Conservation (phyloP, 805 yeast species). For the Candida sanyiensis region DNA sequence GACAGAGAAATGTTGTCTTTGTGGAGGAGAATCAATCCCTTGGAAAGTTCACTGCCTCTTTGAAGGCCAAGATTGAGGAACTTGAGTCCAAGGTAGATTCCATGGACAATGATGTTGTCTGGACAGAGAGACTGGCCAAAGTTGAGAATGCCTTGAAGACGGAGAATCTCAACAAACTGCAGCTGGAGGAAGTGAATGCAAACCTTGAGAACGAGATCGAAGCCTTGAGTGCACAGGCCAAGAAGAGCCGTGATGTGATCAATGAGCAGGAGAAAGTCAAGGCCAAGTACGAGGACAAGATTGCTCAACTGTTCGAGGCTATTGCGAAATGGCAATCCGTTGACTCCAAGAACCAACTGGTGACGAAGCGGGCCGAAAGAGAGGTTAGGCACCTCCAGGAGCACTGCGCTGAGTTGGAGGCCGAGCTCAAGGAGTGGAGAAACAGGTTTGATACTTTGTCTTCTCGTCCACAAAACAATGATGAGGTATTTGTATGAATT, state of each 20-base stretch:
- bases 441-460: slow-evolving; percentile 29
- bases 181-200: slow-evolving; percentile 45
- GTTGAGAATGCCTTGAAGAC: slow-evolving; percentile 46
- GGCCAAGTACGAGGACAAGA: slow-evolving; percentile 46
- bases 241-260: slow-evolving; percentile 44
- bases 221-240: slow-evolving; percentile 46
- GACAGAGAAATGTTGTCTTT: slow-evolving; percentile 50
- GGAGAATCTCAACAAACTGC: slow-evolving; percentile 43
- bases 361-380: slow-evolving; percentile 44
- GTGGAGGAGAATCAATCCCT: slow-evolving; percentile 65
- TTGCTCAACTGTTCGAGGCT: slow-evolving; percentile 40
- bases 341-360: slow-evolving; percentile 39
- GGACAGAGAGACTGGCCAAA: slow-evolving; percentile 51
- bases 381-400: slow-evolving; percentile 53
- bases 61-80: slow-evolving; percentile 39
- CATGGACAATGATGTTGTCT: slow-evolving; percentile 47
- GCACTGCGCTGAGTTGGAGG: slow-evolving; percentile 44
- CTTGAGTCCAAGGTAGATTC: slow-evolving; percentile 42
- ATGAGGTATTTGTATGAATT: slow-evolving; percentile 25
- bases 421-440: slow-evolving; percentile 54
- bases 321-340: slow-evolving; percentile 38
- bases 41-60: slow-evolving; percentile 47
- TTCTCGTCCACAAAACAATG: slow-evolving; percentile 16
- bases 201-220: slow-evolving; percentile 47
- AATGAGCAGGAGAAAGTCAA: slow-evolving; percentile 55